Base-by-base conservation (phyloP, 371 early-diverging fungal species). In the Rhizopus arrhizus region DNA sequence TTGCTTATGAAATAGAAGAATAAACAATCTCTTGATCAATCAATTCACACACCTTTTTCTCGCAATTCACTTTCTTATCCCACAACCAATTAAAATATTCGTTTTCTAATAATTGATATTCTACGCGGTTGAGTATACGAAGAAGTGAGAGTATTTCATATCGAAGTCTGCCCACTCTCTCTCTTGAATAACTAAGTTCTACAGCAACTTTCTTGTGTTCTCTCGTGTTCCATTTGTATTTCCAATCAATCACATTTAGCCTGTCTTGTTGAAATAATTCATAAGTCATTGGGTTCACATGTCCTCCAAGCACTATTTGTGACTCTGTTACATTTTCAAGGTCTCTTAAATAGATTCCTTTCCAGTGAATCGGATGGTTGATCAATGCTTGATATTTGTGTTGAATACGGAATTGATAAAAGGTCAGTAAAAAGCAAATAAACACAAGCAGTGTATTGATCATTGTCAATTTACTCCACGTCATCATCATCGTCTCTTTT, bases 41-140 rank as follows among this genome's bases (percentile, higher is more conserved):
- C 35, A 51, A 13, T 13, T 40, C 36, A 35, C 55, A 58, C 15
- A 38, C 15, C 0, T 41, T 29, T 12, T 61, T 42, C 12, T 55
- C 29, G 47, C 85, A 85, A 9, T 75, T 65, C 6, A 75, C 38
- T 11, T 65, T 58, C 22, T 78, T 76, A 55, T 85, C 85, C 51
- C 77, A 57, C 32, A 85, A 47, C 85, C 85, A 85, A 42, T 85
- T 85, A 66, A 74, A 69, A 51, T 80, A 85, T 54, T 83, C 83
- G 4, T 70, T 77, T 53, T 81, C 82, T 43, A 82, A 50, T 16
- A 83, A 15, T 15, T 78, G 68, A 36, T 64, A 61, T 41, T 85
- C 85, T 36, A 83, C 67, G 7, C 62, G 61, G 54, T 83, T 85
- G 42, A 85, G 58, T 6, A 76, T 63, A 13, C 74, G 70, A 51